phyloP scores from a whole-genome alignment of 176 grass and related monocot genomes.

The Metroxylon sagu region DNA sequence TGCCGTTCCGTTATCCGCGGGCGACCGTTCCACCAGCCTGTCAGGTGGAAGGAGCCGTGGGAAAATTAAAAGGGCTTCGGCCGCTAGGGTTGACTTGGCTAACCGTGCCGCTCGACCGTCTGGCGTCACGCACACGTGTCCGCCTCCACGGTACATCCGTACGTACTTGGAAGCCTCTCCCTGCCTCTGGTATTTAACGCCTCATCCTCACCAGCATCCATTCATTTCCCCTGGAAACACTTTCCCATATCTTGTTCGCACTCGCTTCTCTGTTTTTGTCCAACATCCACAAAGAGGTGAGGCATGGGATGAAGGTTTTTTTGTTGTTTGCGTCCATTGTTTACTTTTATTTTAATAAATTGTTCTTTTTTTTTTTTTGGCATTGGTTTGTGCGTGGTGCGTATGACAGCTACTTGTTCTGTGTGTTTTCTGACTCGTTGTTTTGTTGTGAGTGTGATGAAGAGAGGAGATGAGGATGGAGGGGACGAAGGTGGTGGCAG shows the following conservation, averaged over 20 bases:
- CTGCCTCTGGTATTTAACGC: too few relatives aligned
- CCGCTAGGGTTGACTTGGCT: too few relatives aligned
- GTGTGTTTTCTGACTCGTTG: too few relatives aligned
- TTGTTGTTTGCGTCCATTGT: too few relatives aligned
- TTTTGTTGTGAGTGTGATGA: neutral
- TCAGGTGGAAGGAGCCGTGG: neutral
- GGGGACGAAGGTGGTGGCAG: neutral
- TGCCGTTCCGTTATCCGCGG: neutral
- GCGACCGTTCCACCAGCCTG: neutral
- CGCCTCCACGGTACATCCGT: slow-evolving; percentile 1
- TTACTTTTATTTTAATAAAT: too few relatives aligned
- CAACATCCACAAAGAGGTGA: too few relatives aligned
- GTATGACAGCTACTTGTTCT: too few relatives aligned
- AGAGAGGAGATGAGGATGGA: neutral
- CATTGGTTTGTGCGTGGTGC: too few relatives aligned
- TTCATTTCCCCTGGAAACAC: neutral
- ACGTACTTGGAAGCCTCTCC: neutral
- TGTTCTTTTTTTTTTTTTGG: too few relatives aligned
- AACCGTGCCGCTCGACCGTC: neutral
- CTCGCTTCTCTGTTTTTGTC: too few relatives aligned
- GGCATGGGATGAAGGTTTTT: too few relatives aligned
- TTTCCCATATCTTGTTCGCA: too few relatives aligned
- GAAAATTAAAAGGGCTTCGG: neutral
- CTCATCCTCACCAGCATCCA: neutral
- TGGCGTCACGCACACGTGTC: slow-evolving; percentile 1